phyloP scores from a whole-genome alignment of 331 rosid genomes.

The Acacia concinna region DNA sequence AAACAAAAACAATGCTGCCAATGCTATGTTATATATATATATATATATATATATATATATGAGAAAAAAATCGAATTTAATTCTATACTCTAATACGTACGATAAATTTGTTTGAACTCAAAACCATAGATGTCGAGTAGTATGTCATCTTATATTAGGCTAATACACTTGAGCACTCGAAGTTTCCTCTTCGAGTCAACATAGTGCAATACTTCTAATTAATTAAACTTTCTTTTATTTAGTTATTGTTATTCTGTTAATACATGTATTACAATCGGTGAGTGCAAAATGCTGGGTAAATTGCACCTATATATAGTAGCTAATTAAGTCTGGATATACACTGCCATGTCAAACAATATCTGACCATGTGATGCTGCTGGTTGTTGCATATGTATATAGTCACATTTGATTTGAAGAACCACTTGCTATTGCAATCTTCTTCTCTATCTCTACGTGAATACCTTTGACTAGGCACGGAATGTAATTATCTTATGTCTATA shows the following conservation, averaged over 20 bases:
- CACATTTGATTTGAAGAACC: neutral
- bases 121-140: neutral
- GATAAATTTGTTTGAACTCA: neutral
- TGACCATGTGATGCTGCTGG: slow-evolving; percentile 20
- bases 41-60: neutral
- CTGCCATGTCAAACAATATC: slow-evolving; percentile 13
- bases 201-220: neutral
- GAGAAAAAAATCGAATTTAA: neutral
- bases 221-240: neutral
- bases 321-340: neutral
- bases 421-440: slow-evolving; percentile 11
- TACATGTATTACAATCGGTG: neutral
- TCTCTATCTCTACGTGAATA: neutral
- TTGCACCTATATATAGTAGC: neutral
- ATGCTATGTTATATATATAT: neutral
- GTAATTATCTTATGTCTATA: no score
- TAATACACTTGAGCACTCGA: neutral
- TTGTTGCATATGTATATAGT: slow-evolving; percentile 16
- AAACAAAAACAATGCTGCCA: neutral
- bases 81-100: neutral
- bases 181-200: neutral
- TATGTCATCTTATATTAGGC: neutral
- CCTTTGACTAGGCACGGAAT: neutral
- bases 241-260: neutral
- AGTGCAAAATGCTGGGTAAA: neutral